Conservation (phyloP, 495 filamentous ascomycete species). For the Trichoderma parareesei region DNA sequence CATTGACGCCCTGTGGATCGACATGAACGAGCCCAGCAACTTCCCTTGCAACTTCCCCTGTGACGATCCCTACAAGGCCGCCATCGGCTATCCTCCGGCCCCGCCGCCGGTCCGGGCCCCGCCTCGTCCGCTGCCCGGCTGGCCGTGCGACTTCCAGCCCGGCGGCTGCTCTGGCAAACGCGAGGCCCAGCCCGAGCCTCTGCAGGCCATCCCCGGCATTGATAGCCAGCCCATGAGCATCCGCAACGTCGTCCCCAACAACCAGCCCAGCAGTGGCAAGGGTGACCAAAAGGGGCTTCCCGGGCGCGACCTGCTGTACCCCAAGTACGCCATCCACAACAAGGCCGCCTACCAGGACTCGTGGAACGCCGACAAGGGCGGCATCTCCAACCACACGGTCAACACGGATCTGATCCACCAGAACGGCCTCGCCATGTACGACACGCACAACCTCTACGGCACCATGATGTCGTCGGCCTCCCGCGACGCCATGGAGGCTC, state of each 20-base stretch:
- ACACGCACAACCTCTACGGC: constrained; percentile 79
- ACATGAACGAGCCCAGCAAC: constrained; percentile 66
- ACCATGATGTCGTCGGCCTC: constrained; percentile 70
- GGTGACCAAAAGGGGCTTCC: constrained; percentile 42
- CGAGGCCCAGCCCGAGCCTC: neutral
- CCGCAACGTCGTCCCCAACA: neutral
- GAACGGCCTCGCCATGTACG: constrained; percentile 66
- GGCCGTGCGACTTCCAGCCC: constrained; percentile 64
- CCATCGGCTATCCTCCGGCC: constrained; percentile 54
- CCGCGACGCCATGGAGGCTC: constrained; percentile 57
- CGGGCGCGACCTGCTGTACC: constrained; percentile 57
- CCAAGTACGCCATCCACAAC: constrained; percentile 70
- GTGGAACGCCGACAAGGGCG: constrained; percentile 45
- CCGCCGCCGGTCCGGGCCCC: constrained; percentile 56
- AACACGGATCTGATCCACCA: constrained; percentile 67
- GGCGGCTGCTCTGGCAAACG: constrained; percentile 19
- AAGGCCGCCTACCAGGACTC: constrained; percentile 40
- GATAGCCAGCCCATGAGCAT: neutral
- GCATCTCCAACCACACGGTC: constrained; percentile 65
- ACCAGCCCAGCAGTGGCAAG: constrained; percentile 16
- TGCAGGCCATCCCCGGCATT: neutral
- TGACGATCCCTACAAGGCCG: constrained; percentile 45
- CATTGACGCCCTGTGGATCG: constrained; percentile 84
- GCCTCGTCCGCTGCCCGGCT: constrained; percentile 57
- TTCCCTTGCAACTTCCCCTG: constrained; percentile 72